Percentiles rank a stretch among this genome's conserved stretches.
Evolutionary conservation across 495 filamentous ascomycete species (phyloP).

Genomic region (Tetracladium marchalianum): DNA sequence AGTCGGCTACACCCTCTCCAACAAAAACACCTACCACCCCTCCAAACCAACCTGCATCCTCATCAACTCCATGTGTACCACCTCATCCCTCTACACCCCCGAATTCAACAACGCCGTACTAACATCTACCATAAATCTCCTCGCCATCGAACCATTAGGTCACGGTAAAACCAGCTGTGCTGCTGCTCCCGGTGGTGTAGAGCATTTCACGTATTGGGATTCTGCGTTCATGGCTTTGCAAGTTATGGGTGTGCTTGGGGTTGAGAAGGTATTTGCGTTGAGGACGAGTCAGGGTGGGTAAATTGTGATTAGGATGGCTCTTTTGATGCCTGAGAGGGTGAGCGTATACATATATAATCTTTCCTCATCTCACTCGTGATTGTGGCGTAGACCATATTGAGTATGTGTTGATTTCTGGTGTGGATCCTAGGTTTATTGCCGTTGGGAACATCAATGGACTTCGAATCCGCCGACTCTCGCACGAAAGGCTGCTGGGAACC

Average conservation of each 20-base stretch:
- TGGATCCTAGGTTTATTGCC: conserved; percentile 50
- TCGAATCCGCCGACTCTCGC: conserved; percentile 44
- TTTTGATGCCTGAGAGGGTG: conserved; percentile 49
- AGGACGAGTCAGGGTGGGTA: conserved; percentile 57
- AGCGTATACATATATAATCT: background rate
- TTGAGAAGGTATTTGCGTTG: conserved; percentile 45
- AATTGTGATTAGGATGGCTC: conserved; percentile 48
- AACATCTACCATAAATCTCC: conserved; percentile 35
- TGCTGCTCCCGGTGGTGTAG: conserved; percentile 5
- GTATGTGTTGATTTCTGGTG: background rate
- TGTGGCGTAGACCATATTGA: background rate
- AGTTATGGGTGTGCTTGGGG: conserved; percentile 37
- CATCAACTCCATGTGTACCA: conserved; percentile 50
- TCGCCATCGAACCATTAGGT: conserved; percentile 47
- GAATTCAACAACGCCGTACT: conserved; percentile 38
- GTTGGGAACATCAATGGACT: conserved; percentile 53
- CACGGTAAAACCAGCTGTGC: conserved; percentile 36
- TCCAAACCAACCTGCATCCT: conserved; percentile 48
- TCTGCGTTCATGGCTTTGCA: conserved; percentile 37
- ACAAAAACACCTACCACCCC: conserved; percentile 28
- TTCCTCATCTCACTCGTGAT: too few species aligned
- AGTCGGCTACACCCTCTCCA: conserved; percentile 41
- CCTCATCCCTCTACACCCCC: conserved; percentile 36
- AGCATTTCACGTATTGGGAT: conserved; percentile 49
- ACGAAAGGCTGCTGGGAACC: conserved; percentile 48